Percentiles rank a stretch among this genome's conserved stretches.
These are phyloP conservation scores for Saturnispora gosingensis DNA, from an alignment of 805 yeast genomes.

Conservation along the genomic window DNA sequence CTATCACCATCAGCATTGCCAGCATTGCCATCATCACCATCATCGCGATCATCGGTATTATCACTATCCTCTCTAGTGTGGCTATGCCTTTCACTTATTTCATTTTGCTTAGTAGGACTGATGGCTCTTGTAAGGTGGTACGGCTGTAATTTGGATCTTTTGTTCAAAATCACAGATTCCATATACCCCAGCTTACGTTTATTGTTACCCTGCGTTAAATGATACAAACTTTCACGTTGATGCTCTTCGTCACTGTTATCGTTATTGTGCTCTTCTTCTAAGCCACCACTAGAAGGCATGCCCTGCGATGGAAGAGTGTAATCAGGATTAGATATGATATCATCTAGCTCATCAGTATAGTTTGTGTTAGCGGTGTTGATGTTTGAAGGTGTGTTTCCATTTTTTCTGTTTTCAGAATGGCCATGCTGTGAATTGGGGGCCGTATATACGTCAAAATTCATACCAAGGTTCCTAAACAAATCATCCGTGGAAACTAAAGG, in stretches of 20 bases:
- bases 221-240: not conserved
- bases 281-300: not conserved
- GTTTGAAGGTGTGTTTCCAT: not conserved
- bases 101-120: not conserved
- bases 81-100: not conserved
- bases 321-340: constrained; percentile 5
- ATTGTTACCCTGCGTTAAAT: not conserved
- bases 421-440: not conserved
- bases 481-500: constrained; percentile 7
- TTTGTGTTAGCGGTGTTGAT: constrained; percentile 1
- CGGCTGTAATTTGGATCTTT: not conserved
- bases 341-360: constrained; percentile 5
- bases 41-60: too few species aligned
- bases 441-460: constrained; percentile 8
- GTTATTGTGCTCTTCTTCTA: not conserved
- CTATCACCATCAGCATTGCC: constrained; percentile 3
- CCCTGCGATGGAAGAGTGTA: not conserved
- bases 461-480: constrained; percentile 5
- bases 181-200: not conserved
- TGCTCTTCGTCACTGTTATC: constrained; percentile 5
- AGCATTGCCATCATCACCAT: not conserved
- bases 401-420: not conserved
- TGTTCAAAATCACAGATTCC: not conserved
- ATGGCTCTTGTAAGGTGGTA: not conserved
- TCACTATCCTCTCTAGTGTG: too few species aligned